Conservation (phyloP, 768 basidiomycete genomes). For the Hortiboletus flavorubellus region DNA sequence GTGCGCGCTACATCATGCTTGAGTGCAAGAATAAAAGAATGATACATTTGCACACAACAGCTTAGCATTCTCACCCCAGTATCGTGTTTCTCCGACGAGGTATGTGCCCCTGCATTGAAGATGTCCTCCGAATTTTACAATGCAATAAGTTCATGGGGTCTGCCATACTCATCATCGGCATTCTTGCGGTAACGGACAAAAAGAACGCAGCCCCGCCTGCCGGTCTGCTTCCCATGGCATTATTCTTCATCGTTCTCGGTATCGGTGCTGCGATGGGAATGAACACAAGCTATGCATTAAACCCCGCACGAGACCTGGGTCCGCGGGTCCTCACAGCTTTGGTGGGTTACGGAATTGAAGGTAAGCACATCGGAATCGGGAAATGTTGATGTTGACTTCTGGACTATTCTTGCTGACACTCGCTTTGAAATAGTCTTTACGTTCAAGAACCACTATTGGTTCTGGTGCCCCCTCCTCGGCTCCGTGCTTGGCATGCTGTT, state of each 20-base stretch:
- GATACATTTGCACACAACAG: constrained; percentile 11
- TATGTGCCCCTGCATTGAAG: constrained; percentile 3
- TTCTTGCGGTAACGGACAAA: constrained; percentile 52
- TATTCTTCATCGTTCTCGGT: constrained; percentile 55
- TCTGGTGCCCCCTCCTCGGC: constrained; percentile 60
- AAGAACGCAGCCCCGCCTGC: constrained; percentile 45
- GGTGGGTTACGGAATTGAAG: constrained; percentile 53
- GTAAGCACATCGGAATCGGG: constrained; percentile 7
- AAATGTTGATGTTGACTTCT: constrained; percentile 34
- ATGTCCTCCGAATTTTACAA: background rate
- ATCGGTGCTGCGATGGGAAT: constrained; percentile 54
- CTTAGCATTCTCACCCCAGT: constrained; percentile 36
- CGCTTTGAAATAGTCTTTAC: constrained; percentile 8
- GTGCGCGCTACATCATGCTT: constrained; percentile 30
- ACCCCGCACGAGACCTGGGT: constrained; percentile 65
- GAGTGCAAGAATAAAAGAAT: background rate
- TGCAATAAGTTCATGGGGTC: constrained; percentile 48
- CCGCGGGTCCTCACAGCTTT: constrained; percentile 61
- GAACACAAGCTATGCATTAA: constrained; percentile 60
- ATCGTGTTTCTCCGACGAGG: constrained; percentile 44
- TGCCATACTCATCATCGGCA: constrained; percentile 46
- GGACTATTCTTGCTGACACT: background rate
- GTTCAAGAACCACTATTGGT: constrained; percentile 57
- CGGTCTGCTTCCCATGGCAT: constrained; percentile 48
- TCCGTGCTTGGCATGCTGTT: constrained; percentile 52